These are phyloP conservation scores for Aspergillus olivimuriae DNA, from an alignment of 495 filamentous ascomycete genomes.

Conservation along the genomic window DNA sequence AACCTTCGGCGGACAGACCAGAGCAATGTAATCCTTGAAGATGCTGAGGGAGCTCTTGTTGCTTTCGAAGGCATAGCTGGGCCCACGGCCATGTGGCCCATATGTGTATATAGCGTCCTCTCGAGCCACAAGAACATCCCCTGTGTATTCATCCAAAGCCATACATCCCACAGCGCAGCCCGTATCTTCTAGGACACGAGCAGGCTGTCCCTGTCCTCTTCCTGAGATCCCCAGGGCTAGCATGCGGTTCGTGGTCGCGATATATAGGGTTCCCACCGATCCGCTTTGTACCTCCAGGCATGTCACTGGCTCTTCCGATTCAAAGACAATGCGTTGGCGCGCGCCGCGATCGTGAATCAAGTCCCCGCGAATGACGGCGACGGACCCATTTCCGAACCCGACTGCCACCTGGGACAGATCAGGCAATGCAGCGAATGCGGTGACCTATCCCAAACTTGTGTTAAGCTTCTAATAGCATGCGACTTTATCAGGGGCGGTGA, in stretches of 20 bases:
- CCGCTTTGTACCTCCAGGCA: conserved; percentile 58
- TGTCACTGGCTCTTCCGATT: conserved; percentile 93
- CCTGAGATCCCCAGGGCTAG: conserved; percentile 80
- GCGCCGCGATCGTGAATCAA: conserved; percentile 94
- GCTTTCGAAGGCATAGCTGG: conserved; percentile 84
- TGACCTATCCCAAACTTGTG: conserved; percentile 51
- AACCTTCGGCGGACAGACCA: conserved; percentile 79
- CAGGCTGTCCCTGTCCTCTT: conserved; percentile 81
- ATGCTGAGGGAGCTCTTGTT: conserved; percentile 76
- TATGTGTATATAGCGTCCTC: conserved; percentile 97
- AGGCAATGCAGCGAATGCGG: conserved; percentile 77
- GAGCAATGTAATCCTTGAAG: conserved; percentile 78
- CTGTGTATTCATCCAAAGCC: conserved; percentile 71
- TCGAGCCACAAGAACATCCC: conserved; percentile 80
- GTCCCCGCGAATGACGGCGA: conserved; percentile 89
- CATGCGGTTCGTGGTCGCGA: conserved; percentile 87
- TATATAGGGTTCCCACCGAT: conserved; percentile 72
- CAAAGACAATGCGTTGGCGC: conserved; percentile 91
- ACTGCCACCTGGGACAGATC: conserved; percentile 88
- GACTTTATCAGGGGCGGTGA: no score
- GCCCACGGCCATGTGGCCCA: conserved; percentile 74
- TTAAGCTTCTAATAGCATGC: no score
- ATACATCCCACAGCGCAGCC: conserved; percentile 91
- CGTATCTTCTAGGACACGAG: conserved; percentile 76
- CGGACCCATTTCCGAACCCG: conserved; percentile 91